phyloP scores from a whole-genome alignment of 2,329 filamentous ascomycete genomes.

The Cylindrodendrum hubeiense region DNA sequence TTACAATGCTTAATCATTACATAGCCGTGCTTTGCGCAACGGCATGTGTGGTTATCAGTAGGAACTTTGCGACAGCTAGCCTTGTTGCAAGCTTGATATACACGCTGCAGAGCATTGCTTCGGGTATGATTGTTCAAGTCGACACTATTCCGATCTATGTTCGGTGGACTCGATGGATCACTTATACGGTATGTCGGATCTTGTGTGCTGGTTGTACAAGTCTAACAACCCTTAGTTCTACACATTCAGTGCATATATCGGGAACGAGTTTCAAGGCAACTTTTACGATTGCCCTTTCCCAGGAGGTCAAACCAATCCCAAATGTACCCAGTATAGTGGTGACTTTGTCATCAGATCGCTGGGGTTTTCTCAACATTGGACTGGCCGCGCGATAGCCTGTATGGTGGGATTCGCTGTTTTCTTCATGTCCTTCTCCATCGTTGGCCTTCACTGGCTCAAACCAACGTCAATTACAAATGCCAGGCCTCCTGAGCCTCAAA shows the following conservation, averaged over 20 bases:
- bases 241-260: constrained; percentile 75
- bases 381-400: constrained; percentile 72
- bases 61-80: constrained; percentile 76
- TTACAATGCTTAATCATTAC: constrained; percentile 77
- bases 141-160: constrained; percentile 80
- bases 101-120: constrained; percentile 78
- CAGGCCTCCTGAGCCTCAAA: constrained; percentile 59
- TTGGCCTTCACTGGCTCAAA: constrained; percentile 72
- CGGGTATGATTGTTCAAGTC: constrained; percentile 81
- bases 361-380: constrained; percentile 75
- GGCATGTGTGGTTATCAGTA: constrained; percentile 71
- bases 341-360: constrained; percentile 75
- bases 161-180: constrained; percentile 77
- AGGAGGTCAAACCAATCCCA: constrained; percentile 70
- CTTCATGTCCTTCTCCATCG: constrained; percentile 69
- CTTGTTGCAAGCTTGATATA: constrained; percentile 78
- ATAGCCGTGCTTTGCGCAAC: constrained; percentile 79
- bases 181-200: constrained; percentile 61
- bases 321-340: constrained; percentile 76
- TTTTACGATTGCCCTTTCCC: constrained; percentile 78
- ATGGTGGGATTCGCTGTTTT: constrained; percentile 72
- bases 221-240: constrained; percentile 66
- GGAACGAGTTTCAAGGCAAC: constrained; percentile 78
- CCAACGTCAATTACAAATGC: constrained; percentile 76
- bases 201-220: constrained; percentile 5